A percentile compares a stretch with the other conserved stretches of the same genome.
These are phyloP conservation scores for Aspergillus egyptiacus DNA, from an alignment of 495 filamentous ascomycete genomes.

Conservation along the genomic window DNA sequence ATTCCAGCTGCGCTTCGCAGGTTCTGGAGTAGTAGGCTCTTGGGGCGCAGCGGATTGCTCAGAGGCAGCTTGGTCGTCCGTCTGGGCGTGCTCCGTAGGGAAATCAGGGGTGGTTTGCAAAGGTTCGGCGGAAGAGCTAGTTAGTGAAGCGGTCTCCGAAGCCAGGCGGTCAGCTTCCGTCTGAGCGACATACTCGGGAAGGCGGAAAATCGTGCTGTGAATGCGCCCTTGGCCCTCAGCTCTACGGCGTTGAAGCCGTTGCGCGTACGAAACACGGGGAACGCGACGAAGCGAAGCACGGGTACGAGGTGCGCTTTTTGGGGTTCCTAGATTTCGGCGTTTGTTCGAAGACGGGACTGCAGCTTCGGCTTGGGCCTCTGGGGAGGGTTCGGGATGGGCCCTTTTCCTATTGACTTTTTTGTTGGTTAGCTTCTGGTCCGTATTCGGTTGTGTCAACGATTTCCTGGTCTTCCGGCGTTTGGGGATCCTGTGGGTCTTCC, in stretches of 20 bases:
- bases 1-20: constrained; percentile 19
- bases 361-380: background rate
- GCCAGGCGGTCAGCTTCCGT: constrained; percentile 20
- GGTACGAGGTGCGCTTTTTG: constrained; percentile 19
- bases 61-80: background rate
- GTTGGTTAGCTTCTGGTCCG: constrained; percentile 11
- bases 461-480: background rate
- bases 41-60: constrained; percentile 6
- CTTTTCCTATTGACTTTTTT: constrained; percentile 20
- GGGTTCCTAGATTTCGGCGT: constrained; percentile 21
- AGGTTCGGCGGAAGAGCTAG: constrained; percentile 1
- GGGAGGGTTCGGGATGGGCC: background rate
- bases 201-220: constrained; percentile 30
- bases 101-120: constrained; percentile 12
- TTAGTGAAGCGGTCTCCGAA: constrained; percentile 2
- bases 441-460: background rate
- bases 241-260: constrained; percentile 27
- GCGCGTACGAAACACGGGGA: constrained; percentile 22
- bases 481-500: background rate
- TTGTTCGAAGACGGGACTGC: constrained; percentile 17
- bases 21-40: constrained; percentile 18
- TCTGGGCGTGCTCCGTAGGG: constrained; percentile 4
- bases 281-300: constrained; percentile 14
- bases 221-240: constrained; percentile 28
- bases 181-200: constrained; percentile 31